A percentile compares a stretch with the other conserved stretches of the same genome.
Conservation (phyloP, 768 basidiomycete genomes). For the Suillus variegatus region DNA sequence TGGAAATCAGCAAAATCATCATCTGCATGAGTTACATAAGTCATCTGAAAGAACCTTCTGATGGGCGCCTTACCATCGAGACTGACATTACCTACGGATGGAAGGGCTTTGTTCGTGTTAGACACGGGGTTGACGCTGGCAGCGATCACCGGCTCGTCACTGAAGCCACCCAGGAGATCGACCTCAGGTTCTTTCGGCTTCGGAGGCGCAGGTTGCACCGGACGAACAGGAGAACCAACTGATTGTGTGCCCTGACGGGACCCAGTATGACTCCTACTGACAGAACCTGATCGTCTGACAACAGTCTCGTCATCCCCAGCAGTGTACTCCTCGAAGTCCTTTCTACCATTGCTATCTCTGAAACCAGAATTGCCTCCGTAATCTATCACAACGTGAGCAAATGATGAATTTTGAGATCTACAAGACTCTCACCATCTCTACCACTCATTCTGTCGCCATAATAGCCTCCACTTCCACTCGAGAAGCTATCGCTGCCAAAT, state of each 20-base stretch:
- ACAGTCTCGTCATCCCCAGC: slow-evolving; percentile 88
- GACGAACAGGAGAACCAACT: slow-evolving; percentile 6
- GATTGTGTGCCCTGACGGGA: slow-evolving; percentile 39
- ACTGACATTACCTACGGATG: slow-evolving; percentile 21
- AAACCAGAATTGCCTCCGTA: slow-evolving; percentile 53
- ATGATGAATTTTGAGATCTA: slow-evolving; percentile 17
- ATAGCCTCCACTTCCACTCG: slow-evolving; percentile 36
- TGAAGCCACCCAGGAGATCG: slow-evolving; percentile 79
- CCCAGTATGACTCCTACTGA: slow-evolving; percentile 38
- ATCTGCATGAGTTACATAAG: slow-evolving; percentile 40
- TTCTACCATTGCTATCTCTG: slow-evolving; percentile 55
- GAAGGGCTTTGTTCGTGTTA: slow-evolving; percentile 33
- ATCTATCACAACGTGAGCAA: slow-evolving; percentile 28
- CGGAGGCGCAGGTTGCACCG: slow-evolving; percentile 32
- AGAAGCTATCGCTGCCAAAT: slow-evolving; percentile 60
- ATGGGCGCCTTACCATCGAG: slow-evolving; percentile 27
- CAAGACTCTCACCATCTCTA: slow-evolving; percentile 37
- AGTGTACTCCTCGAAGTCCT: slow-evolving; percentile 90
- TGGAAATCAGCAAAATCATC: slow-evolving; percentile 91
- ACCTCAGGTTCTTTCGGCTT: slow-evolving; percentile 54
- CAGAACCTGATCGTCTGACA: slow-evolving; percentile 40
- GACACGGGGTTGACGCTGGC: slow-evolving; percentile 10
- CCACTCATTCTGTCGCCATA: slow-evolving; percentile 45
- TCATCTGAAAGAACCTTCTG: slow-evolving; percentile 4
- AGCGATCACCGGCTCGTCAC: slow-evolving; percentile 53